These are phyloP conservation scores for Hordeum pubiflorum DNA, from an alignment of 202 grass and related monocot genomes.

Conservation along the genomic window DNA sequence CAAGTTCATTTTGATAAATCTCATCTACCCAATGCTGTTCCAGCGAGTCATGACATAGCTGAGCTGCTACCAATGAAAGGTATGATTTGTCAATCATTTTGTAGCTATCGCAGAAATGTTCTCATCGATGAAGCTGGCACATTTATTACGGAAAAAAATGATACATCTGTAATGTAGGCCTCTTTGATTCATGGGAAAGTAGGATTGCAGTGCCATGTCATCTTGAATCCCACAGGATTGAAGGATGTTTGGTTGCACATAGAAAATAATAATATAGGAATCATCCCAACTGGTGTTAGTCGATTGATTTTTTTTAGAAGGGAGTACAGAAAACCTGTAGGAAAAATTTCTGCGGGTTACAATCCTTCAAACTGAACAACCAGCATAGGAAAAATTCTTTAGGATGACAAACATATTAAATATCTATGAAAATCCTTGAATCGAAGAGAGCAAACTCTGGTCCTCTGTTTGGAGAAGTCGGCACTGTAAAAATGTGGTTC, in stretches of 20 bases:
- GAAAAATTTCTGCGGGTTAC: not conserved
- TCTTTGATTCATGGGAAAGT: not conserved
- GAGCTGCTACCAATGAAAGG: constrained; percentile 54
- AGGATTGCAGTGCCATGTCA: not conserved
- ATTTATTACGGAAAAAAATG: not conserved
- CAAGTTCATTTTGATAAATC: constrained; percentile 41
- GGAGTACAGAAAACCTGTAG: not conserved
- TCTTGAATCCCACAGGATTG: not conserved
- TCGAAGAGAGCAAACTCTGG: not conserved
- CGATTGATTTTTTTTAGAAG: not conserved
- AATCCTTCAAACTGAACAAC: not conserved
- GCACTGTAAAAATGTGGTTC: not conserved
- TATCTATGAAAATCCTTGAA: not conserved
- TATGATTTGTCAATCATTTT: constrained; percentile 36
- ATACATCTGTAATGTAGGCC: not conserved
- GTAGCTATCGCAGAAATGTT: constrained; percentile 5
- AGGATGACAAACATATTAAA: not conserved
- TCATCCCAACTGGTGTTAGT: not conserved
- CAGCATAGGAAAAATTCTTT: not conserved
- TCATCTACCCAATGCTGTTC: constrained; percentile 31
- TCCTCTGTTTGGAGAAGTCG: not conserved
- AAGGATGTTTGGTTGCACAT: not conserved
- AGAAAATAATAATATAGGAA: not conserved
- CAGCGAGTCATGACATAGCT: constrained; percentile 44
- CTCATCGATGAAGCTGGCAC: not conserved